These are phyloP conservation scores for Streptanthus diversifolius DNA, from an alignment of 345 rosid genomes.

Conservation along the genomic window DNA sequence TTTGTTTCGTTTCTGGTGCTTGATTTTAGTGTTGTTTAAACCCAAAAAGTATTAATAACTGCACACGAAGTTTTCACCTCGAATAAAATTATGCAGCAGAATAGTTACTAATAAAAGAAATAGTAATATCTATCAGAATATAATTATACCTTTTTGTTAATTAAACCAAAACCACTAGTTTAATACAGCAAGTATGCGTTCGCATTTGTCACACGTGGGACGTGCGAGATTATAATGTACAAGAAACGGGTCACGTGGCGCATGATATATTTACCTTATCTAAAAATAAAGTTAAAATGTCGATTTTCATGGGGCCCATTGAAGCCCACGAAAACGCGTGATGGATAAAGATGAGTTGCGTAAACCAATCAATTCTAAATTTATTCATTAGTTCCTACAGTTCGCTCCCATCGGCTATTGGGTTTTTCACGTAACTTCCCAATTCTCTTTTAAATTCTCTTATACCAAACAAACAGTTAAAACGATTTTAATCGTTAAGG, in stretches of 20 bases:
- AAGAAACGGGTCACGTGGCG: conserved; percentile 27
- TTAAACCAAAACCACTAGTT: not conserved
- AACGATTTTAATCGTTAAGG: not conserved
- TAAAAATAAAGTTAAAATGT: conserved; percentile 7
- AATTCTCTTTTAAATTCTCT: not conserved
- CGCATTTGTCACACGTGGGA: conserved; percentile 26
- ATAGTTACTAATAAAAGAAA: not conserved
- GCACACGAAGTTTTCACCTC: not conserved
- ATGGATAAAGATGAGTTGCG: conserved; percentile 21
- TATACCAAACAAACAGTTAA: not conserved
- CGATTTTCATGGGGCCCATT: conserved; percentile 18
- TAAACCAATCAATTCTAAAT: conserved; percentile 1
- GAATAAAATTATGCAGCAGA: not conserved
- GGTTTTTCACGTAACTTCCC: not conserved
- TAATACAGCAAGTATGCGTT: not conserved
- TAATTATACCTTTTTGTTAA: not conserved
- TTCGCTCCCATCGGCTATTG: not conserved
- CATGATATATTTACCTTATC: not conserved
- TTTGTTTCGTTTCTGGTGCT: not conserved
- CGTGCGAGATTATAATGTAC: conserved; percentile 1
- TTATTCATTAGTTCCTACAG: conserved; percentile 10
- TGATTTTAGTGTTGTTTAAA: not conserved
- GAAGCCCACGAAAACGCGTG: conserved; percentile 38
- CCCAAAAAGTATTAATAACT: not conserved
- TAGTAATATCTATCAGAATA: not conserved